These are phyloP conservation scores for Acorus gramineus DNA, from an alignment of 106 monocot genomes.

Conservation along the genomic window DNA sequence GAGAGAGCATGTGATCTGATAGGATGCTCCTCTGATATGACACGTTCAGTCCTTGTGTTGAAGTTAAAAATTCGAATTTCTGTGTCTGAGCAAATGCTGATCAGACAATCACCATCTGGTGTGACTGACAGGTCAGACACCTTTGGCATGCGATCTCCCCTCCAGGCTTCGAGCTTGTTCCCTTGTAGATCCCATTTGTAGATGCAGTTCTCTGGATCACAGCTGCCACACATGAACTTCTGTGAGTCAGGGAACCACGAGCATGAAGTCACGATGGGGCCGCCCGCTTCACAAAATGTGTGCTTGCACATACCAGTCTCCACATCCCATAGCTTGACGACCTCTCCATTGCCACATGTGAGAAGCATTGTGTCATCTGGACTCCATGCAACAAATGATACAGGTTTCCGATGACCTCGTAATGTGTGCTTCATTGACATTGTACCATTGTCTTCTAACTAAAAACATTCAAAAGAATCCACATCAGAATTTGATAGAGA, in stretches of 20 bases:
- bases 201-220: conserved; percentile 41
- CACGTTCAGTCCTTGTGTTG: conserved; percentile 30
- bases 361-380: conserved; percentile 67
- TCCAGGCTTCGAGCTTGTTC: conserved; percentile 56
- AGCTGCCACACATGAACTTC: conserved; percentile 63
- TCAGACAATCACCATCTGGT: conserved; percentile 42
- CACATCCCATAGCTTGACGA: conserved; percentile 60
- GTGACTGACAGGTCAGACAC: conserved; percentile 55
- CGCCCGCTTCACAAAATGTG: conserved; percentile 16
- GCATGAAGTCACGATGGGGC: conserved; percentile 45
- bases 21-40: conserved; percentile 37
- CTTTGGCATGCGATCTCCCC: conserved; percentile 66
- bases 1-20: conserved; percentile 67
- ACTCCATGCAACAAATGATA: conserved; percentile 71
- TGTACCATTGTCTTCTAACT: conserved; percentile 62
- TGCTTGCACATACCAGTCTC: conserved; percentile 31
- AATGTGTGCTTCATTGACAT: conserved; percentile 38
- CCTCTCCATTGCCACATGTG: conserved; percentile 56
- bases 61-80: conserved; percentile 60
- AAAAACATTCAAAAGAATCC: conserved; percentile 7
- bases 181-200: conserved; percentile 55
- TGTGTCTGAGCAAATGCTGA: conserved; percentile 41
- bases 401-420: conserved; percentile 41
- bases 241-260: conserved; percentile 68
- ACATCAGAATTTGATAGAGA: too few species aligned